A percentile compares a stretch with the other conserved stretches of the same genome.
Evolutionary conservation across 2,329 filamentous ascomycete genomes (phyloP).

Genomic region (Fusarium sterilihyphosum): DNA sequence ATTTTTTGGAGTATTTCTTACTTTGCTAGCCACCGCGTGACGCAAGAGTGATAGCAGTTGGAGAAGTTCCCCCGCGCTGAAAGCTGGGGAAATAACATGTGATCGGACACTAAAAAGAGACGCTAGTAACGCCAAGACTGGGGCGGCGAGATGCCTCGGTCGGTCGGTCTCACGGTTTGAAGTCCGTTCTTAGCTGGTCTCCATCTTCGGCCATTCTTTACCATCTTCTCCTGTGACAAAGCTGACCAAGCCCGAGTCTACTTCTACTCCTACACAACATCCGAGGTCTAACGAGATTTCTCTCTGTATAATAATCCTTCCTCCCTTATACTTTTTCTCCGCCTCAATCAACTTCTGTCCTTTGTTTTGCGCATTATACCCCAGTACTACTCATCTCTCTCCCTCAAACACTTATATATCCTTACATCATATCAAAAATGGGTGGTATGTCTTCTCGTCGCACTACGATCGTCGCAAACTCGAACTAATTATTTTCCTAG

Average conservation of each 20-base stretch:
- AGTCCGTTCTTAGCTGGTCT: neutral
- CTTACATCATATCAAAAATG: slow-evolving; percentile 44
- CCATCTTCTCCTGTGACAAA: slow-evolving; percentile 26
- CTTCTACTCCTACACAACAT: slow-evolving; percentile 38
- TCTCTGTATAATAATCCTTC: slow-evolving; percentile 34
- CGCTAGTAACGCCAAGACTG: slow-evolving; percentile 40
- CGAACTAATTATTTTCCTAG: slow-evolving; percentile 48
- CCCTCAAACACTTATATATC: neutral
- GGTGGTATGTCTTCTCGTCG: slow-evolving; percentile 47
- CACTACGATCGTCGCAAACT: neutral
- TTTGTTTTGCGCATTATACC: slow-evolving; percentile 23
- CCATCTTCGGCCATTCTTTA: slow-evolving; percentile 15
- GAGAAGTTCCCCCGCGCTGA: slow-evolving; percentile 30
- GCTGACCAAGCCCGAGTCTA: slow-evolving; percentile 28
- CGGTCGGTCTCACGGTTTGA: slow-evolving; percentile 40
- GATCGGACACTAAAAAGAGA: slow-evolving; percentile 35
- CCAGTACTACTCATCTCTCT: slow-evolving; percentile 4
- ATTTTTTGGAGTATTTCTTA: slow-evolving; percentile 20
- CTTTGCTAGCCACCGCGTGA: slow-evolving; percentile 32
- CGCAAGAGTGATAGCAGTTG: slow-evolving; percentile 14
- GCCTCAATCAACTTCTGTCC: slow-evolving; percentile 3
- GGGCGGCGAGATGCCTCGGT: slow-evolving; percentile 48
- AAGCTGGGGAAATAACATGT: slow-evolving; percentile 47
- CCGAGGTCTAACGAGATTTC: slow-evolving; percentile 40
- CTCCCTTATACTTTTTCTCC: neutral